Base-by-base conservation (phyloP, 1,284 basidiomycete genomes). In the Omphalotus olearius region DNA sequence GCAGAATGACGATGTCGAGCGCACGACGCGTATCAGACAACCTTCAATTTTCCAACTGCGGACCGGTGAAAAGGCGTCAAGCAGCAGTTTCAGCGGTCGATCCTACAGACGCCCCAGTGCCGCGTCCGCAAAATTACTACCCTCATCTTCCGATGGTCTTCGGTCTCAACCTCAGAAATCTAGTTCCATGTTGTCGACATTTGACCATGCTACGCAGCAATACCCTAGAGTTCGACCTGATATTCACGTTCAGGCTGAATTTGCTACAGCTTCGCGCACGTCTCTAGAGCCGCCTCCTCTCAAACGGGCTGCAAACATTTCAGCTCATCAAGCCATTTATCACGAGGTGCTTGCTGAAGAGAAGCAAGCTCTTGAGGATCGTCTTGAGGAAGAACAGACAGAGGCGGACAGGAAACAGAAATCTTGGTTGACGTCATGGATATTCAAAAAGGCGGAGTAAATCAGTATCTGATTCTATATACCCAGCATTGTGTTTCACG, bases 281-380 rank as follows among this genome's bases (percentile, higher is more conserved):
- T 71, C 74, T n/a, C 54, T 68, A 35, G 62, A 61, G n/a, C 54
- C 60, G 14, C 64, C 67, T 4, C 58, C 58, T 23, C 54, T 61
- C 23, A 53, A 62, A 47, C 66, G 68, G 35, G 60, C 67, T 17
- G 64, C 66, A 14, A 76, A 73, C 55, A 62, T 79, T 25, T 74
- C 81, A 20, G 72, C 80, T 2, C 75, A 77, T 18, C 74, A 81
- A 54, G 85, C 83, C 10, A 82, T 88, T 39, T 71, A 77, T 46
- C 74, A 76, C 41, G 84, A 87, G 59, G 79, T 84, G 28, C 70
- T 86, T 47, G 82, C 77, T 33, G 85, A 88, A 62, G 85, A 87
- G 63, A 70, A 74, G 50, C 70, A 76, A 26, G 83, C 76, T 3
- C 67, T 77, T n/a, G 71, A 72, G 36, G 71, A 78, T 56, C 71